These are phyloP conservation scores for Neonectria sp. DNA, from an alignment of 2,329 filamentous ascomycete genomes.

Conservation along the genomic window DNA sequence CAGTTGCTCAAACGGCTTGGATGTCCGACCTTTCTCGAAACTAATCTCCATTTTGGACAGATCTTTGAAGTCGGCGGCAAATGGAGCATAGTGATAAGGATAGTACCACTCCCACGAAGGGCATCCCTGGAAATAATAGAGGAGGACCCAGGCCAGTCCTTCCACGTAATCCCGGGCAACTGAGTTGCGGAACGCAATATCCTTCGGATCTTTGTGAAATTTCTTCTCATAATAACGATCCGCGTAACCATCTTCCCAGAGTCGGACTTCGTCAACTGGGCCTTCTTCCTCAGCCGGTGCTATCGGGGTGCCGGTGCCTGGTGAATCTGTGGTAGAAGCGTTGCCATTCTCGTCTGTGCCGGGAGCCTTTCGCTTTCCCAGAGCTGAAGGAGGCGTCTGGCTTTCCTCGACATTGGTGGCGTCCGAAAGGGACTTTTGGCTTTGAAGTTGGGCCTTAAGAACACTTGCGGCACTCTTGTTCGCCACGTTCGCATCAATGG, in stretches of 20 bases:
- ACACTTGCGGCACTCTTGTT: constrained; percentile 96
- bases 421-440: constrained; percentile 42
- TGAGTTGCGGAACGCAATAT: constrained; percentile 88
- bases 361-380: constrained; percentile 85
- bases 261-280: constrained; percentile 83
- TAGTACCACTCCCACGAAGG: constrained; percentile 99
- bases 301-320: constrained; percentile 60
- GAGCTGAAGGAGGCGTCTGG: constrained; percentile 63
- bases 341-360: constrained; percentile 73
- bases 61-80: constrained; percentile 93
- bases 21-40: constrained; percentile 89
- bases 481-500: constrained; percentile 80
- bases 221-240: constrained; percentile 98
- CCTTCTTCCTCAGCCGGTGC: constrained; percentile 73
- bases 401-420: constrained; percentile 44
- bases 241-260: constrained; percentile 97
- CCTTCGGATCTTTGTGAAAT: constrained; percentile 85
- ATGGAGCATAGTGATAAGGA: constrained; percentile 97
- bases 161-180: constrained; percentile 95
- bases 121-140: constrained; percentile 98
- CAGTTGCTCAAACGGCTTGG: constrained; percentile 94
- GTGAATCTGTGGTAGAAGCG: constrained; percentile 74
- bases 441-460: constrained; percentile 84
- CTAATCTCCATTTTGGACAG: constrained; percentile 83
- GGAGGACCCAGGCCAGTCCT: constrained; percentile 93